Evolutionary conservation across 768 basidiomycete genomes (phyloP).

Genomic region (Russula vinacea): DNA sequence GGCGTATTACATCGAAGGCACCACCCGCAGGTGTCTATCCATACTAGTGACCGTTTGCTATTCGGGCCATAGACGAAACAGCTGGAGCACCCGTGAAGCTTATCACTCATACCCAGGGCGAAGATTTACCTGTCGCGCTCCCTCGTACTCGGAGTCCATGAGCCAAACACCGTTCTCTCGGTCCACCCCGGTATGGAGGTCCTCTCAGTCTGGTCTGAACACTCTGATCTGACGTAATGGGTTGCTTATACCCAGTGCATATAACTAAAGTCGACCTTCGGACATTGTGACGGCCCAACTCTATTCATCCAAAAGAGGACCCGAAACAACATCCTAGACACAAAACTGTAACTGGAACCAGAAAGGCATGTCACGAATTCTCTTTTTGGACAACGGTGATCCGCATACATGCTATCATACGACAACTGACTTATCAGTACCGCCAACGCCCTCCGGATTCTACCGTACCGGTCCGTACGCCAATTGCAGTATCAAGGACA

Average conservation of each 20-base stretch:
- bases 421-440: neutral
- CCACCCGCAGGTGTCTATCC: neutral
- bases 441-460: neutral
- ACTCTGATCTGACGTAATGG: neutral
- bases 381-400: too few relatives aligned
- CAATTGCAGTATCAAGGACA: neutral
- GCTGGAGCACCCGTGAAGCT: neutral
- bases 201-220: neutral
- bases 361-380: neutral
- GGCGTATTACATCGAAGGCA: too few relatives aligned
- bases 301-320: too few relatives aligned
- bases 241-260: neutral
- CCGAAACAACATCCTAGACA: too few relatives aligned
- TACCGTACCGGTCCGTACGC: too few relatives aligned
- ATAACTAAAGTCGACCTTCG: neutral
- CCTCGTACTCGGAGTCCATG: neutral
- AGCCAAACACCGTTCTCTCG: neutral
- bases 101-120: neutral
- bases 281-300: neutral
- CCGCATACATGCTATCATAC: neutral
- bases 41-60: neutral
- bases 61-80: too few relatives aligned
- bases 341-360: neutral
- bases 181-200: neutral
- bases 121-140: neutral